Percentiles rank a stretch among this genome's conserved stretches.
These are phyloP conservation scores for Saccharomyces paradoxus DNA, from an alignment of 805 yeast species.

Conservation along the genomic window DNA sequence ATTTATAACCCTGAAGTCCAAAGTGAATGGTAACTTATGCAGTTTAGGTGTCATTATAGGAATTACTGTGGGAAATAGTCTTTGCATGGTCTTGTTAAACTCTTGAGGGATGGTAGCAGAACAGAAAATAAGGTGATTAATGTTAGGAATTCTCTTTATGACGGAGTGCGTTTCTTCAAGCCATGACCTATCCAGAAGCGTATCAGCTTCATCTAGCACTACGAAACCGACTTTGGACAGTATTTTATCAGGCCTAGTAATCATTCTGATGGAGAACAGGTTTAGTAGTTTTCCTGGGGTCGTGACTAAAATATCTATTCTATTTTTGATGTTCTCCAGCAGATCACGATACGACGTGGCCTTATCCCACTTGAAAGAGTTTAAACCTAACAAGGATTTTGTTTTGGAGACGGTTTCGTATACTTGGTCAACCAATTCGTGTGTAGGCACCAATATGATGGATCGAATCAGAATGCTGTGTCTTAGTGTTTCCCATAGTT, in stretches of 20 bases:
- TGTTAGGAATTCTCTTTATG: constrained; percentile 42
- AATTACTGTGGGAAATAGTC: constrained; percentile 55
- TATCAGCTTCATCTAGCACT: constrained; percentile 91
- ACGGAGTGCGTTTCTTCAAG: constrained; percentile 52
- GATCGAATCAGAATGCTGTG: constrained; percentile 48
- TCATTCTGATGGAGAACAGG: constrained; percentile 30
- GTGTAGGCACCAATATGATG: constrained; percentile 79
- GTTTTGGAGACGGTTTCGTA: constrained; percentile 34
- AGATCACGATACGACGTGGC: constrained; percentile 48
- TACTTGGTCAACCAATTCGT: constrained; percentile 81
- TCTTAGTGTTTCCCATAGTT: constrained; percentile 30
- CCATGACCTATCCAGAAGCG: constrained; percentile 78
- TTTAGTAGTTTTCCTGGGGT: constrained; percentile 67
- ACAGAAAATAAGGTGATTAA: constrained; percentile 63
- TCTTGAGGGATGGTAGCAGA: constrained; percentile 86
- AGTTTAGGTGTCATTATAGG: constrained; percentile 71
- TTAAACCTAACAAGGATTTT: constrained; percentile 33
- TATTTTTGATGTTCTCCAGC: constrained; percentile 37
- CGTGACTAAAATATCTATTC: constrained; percentile 74
- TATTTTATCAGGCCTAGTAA: constrained; percentile 33
- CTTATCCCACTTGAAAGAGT: constrained; percentile 54
- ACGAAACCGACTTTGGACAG: constrained; percentile 46
- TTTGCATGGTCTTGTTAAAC: constrained; percentile 54
- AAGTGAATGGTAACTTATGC: constrained; percentile 73
- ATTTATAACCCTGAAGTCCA: constrained; percentile 68